Percentiles rank a stretch among this genome's conserved stretches.
phyloP scores from a whole-genome alignment of 768 basidiomycete genomes.

The Mrakia hoshinonis region DNA sequence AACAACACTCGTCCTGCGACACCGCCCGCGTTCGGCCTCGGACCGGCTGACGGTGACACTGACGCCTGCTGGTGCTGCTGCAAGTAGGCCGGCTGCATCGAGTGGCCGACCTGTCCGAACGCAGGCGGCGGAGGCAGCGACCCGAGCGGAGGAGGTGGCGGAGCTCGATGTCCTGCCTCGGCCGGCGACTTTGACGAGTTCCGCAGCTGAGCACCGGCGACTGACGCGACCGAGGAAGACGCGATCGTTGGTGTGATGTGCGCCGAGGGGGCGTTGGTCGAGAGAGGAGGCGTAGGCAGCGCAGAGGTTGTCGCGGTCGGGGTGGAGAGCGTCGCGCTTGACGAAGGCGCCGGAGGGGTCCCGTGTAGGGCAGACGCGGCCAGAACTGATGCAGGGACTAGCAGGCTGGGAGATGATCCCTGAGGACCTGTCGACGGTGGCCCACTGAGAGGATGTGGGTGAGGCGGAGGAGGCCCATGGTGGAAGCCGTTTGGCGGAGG shows the following conservation, averaged over 20 bases:
- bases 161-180: not conserved
- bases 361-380: not conserved
- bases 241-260: not conserved
- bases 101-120: constrained; percentile 5
- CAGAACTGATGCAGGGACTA: not conserved
- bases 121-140: constrained; percentile 15
- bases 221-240: not conserved
- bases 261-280: not conserved
- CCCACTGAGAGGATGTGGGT: not conserved
- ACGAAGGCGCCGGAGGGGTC: not conserved
- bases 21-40: constrained; percentile 7
- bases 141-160: constrained; percentile 10
- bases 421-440: not conserved
- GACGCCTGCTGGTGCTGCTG: not conserved
- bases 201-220: not conserved
- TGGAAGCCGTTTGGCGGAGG: constrained; percentile 26
- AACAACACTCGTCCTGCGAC: constrained; percentile 49
- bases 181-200: constrained; percentile 1
- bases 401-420: not conserved
- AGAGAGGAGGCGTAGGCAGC: not conserved
- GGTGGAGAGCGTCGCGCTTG: not conserved
- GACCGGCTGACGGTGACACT: not conserved
- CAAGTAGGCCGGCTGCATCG: not conserved
- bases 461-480: not conserved
- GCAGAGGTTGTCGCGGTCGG: not conserved